Percentiles rank a stretch among this genome's conserved stretches.
Evolutionary conservation across 208 protist species (phyloP).

Genomic region (Acanthamoeba polyphaga): DNA sequence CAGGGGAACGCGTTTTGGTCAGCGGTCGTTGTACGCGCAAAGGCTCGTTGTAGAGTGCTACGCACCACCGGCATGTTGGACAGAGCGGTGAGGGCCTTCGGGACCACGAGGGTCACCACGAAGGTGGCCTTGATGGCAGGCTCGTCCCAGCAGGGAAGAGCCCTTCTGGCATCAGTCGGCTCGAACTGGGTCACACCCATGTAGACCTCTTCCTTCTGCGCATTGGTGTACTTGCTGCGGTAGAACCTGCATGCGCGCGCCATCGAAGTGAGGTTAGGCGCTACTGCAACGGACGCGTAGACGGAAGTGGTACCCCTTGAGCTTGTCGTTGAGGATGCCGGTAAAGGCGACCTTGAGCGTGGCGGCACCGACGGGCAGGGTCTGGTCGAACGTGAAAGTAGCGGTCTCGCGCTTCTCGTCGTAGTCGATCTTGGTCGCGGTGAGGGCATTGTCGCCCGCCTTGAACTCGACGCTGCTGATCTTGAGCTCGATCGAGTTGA

Average conservation of each 20-base stretch:
- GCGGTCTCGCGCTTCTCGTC: conserved; percentile 78
- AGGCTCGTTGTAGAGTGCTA: conserved; percentile 84
- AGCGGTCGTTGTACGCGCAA: neutral
- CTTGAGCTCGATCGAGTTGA: conserved; percentile 84
- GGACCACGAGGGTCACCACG: conserved; percentile 90
- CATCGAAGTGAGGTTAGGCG: too few relatives aligned
- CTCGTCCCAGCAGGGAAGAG: conserved; percentile 90
- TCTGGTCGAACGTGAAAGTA: conserved; percentile 76
- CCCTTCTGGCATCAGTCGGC: conserved; percentile 79
- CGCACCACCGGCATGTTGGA: conserved; percentile 31
- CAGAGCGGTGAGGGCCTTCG: neutral
- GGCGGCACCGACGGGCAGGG: conserved; percentile 73
- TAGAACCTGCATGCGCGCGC: conserved; percentile 91
- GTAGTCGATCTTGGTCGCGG: conserved; percentile 70
- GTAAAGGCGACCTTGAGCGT: conserved; percentile 91
- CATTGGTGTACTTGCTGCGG: conserved; percentile 92
- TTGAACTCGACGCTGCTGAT: conserved; percentile 78
- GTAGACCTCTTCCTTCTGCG: conserved; percentile 88
- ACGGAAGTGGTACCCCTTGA: conserved; percentile 87
- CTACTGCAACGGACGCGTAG: too few relatives aligned
- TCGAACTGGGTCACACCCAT: conserved; percentile 85
- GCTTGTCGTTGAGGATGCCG: conserved; percentile 94
- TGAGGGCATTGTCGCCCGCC: neutral
- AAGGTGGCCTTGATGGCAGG: conserved; percentile 94
- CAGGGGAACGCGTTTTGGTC: neutral